phyloP scores from a whole-genome alignment of 2,329 filamentous ascomycete genomes.

The Verticillium nonalfalfae region DNA sequence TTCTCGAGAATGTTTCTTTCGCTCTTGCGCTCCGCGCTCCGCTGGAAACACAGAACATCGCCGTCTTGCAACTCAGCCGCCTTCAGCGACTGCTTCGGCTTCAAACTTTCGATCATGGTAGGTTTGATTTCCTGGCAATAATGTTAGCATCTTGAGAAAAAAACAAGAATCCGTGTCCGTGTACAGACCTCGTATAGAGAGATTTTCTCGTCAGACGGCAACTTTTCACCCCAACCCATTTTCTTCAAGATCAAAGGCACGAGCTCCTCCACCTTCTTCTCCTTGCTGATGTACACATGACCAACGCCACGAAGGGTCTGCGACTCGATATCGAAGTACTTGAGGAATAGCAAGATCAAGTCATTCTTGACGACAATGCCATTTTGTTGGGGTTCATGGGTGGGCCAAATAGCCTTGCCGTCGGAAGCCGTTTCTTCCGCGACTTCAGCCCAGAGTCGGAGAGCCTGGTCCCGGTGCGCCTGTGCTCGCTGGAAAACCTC shows the following conservation, averaged over 20 bases:
- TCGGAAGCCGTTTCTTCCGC: slow-evolving; percentile 59
- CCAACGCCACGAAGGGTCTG: slow-evolving; percentile 73
- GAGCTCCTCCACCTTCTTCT: slow-evolving; percentile 83
- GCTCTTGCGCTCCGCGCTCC: slow-evolving; percentile 43
- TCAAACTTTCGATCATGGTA: slow-evolving; percentile 92
- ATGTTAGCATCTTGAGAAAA: slow-evolving; percentile 8
- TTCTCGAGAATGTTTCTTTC: slow-evolving; percentile 30
- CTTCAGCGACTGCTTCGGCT: slow-evolving; percentile 81
- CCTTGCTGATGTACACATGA: slow-evolving; percentile 80
- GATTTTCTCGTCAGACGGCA: slow-evolving; percentile 54
- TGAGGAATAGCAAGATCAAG: slow-evolving; percentile 79
- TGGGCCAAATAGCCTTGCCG: slow-evolving; percentile 67
- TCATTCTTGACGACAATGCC: slow-evolving; percentile 54
- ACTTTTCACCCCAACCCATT: slow-evolving; percentile 81
- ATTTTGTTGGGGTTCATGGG: slow-evolving; percentile 50
- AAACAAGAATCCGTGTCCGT: neutral
- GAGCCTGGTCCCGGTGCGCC: slow-evolving; percentile 60
- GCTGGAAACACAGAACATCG: slow-evolving; percentile 94
- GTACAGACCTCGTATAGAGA: slow-evolving; percentile 67
- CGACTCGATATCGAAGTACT: slow-evolving; percentile 75
- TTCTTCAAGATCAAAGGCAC: slow-evolving; percentile 69
- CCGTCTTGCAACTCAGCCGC: slow-evolving; percentile 94
- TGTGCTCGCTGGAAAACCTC: slow-evolving; percentile 52
- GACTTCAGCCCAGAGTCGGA: slow-evolving; percentile 84
- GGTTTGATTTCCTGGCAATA: slow-evolving; percentile 77